Evolutionary conservation across 176 grass and related monocot species (phyloP), one percentile per base, ranked within the genome.

Genomic region (Miscanthus lutarioriparius): DNA sequence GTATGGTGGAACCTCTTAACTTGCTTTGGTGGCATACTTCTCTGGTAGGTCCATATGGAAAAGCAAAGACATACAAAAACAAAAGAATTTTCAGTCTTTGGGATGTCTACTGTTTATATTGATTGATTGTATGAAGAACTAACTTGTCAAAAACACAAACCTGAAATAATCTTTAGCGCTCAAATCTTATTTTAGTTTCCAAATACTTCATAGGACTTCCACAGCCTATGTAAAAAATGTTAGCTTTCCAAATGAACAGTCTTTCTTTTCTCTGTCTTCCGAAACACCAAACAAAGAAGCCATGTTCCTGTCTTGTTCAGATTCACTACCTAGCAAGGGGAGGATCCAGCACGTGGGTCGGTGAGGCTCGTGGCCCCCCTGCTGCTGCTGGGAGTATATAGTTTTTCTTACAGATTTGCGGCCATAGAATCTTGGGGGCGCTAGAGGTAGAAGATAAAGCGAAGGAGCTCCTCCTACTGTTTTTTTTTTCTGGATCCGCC

Each of bases 241-340:
- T 62, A 62, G 58, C n/a, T 26, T 26, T 12, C n/a, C n/a, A 26
- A 62, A 62, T 12, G 26, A 26, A 13, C 26, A 7, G 13, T 16
- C 5, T 25, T 76, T 30, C 26, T 49, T 25, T 75, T 54, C 2
- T 47, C 5, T 37, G 45, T 75, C 27, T 67, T 88, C 40, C 19
- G 41, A 65, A 63, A 63, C 54, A 61, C 28, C 10, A 28, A 62
- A 73, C 35, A 74, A 59, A 8, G 16, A 12, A 79, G 56, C 19
- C 66, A 78, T 75, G 47, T 30, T 79, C 5, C 26, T 61, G 15
- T 40, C 72, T 87, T 77, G 44, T 79, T 79, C 13, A 67, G 27
- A 80, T 68, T 76, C 23, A 16, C 35, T 39, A 78, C 61, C 43
- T 73, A 72, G 1, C 7, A 83, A 73, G 19, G 39, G 19, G 12